These are phyloP conservation scores for Suillus paluster DNA, from an alignment of 768 basidiomycete species.

Conservation along the genomic window DNA sequence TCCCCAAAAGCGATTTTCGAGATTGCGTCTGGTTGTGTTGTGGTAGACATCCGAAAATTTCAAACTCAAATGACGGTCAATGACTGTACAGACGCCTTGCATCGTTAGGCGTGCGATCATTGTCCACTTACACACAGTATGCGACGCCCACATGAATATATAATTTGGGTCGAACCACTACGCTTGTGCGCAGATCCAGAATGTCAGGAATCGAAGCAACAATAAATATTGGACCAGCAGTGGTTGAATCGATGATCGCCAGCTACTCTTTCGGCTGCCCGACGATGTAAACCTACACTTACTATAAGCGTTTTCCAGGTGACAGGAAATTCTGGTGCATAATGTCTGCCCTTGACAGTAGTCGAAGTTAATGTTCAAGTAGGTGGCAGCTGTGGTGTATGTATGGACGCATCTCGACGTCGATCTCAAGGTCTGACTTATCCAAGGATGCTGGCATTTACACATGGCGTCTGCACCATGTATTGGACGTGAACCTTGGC, in stretches of 20 bases:
- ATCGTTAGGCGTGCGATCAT: not conserved
- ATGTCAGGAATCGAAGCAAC: conserved; percentile 3
- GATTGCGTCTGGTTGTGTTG: no score
- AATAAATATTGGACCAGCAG: conserved; percentile 12
- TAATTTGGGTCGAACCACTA: not conserved
- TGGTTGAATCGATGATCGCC: conserved; percentile 8
- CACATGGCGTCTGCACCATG: conserved; percentile 7
- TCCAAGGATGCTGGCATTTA: conserved; percentile 5
- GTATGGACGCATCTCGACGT: not conserved
- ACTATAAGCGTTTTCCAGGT: conserved; percentile 6
- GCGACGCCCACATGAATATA: not conserved
- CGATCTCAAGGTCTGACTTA: not conserved
- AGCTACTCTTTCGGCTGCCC: conserved; percentile 14
- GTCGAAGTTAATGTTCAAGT: not conserved
- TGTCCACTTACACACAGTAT: not conserved
- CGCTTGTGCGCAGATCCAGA: not conserved
- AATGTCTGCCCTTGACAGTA: not conserved
- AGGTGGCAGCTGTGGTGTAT: conserved; percentile 11
- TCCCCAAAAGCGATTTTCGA: no score
- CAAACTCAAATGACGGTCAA: no score
- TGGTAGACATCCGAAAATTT: no score
- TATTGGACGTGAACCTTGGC: conserved; percentile 10
- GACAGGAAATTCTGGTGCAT: conserved; percentile 9
- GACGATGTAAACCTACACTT: conserved; percentile 9
- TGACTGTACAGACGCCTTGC: not conserved